Evolutionary conservation across 345 rosid species (phyloP), one percentile per base, ranked within the genome.

Genomic region (Cardamine chenopodiifolia): DNA sequence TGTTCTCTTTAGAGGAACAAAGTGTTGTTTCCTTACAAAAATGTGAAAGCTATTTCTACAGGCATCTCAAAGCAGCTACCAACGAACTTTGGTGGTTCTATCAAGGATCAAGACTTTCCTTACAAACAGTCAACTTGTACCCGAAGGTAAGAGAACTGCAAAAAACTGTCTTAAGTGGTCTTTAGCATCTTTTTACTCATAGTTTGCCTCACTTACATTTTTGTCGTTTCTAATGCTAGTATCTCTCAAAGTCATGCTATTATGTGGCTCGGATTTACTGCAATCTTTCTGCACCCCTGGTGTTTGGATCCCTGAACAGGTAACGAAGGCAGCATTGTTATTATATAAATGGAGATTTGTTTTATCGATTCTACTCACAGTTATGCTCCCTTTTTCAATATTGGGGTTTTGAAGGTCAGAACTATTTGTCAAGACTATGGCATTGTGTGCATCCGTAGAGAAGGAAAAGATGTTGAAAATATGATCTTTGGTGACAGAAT

Each of bases 241-340:
- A 64, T 82, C 88, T 81, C 87, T 87, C 25, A 86, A 76, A 78
- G 85, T 90, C 80, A 86, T 92, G 97, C 88, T 95, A 62, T 75
- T 95, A 34, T 95, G 99, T 72, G 98, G 96, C 83, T 90, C 98
- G 78, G 99, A 92, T 83, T 82, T 95, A 62, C 84, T 92, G 22
- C 82, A 89, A 66, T 92, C 97, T 32, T 92, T 92, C 70, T 62
- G 83, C 81, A 78, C 71, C 62, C 99, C 96, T 3, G 91, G 91
- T 70, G 76, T 77, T 76, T 95, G 99, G 99, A 88, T 90, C 53
- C 94, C 71, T 39, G 94, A 88, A 59, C 99, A 95, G 88, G 98
- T 87, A 82, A 52, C 42, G 0, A 29, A 65, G 29, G 47, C 1
- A 19, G 22, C 44, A 35, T 58, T 0, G 0, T 50, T 57, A 28